Conservation (phyloP, 306 rosid genomes). For the Cucurbita ficifolia region DNA sequence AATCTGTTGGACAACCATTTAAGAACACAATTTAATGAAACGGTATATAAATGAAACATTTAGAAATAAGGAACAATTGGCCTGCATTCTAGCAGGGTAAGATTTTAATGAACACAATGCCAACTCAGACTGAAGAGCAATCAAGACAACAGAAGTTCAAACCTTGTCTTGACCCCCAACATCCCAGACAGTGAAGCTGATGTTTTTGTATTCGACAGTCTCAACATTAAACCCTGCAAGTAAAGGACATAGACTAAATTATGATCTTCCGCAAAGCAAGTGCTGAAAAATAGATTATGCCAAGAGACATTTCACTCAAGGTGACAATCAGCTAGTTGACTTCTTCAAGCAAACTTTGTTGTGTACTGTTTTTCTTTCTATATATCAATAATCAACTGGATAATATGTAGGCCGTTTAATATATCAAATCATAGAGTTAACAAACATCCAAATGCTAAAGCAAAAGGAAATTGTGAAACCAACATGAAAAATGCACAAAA, state of each 20-base stretch:
- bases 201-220: slow-evolving; percentile 97
- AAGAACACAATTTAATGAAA: not conserved
- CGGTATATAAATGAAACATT: not conserved
- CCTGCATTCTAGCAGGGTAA: not conserved
- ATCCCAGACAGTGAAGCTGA: slow-evolving; percentile 99
- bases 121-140: not conserved
- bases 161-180: slow-evolving; percentile 99
- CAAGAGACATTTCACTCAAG: not conserved
- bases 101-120: not conserved
- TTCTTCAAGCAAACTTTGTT: no score
- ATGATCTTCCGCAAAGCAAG: not conserved
- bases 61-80: not conserved
- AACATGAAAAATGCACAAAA: not conserved
- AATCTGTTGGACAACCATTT: slow-evolving; percentile 36
- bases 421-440: not conserved
- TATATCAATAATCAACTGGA: not conserved
- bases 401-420: not conserved
- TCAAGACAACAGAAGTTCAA: slow-evolving; percentile 9
- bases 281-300: not conserved
- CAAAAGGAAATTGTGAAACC: not conserved
- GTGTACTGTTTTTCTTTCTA: not conserved
- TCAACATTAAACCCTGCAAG: slow-evolving; percentile 90
- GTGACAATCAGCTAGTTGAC: not conserved
- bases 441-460: not conserved
- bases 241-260: not conserved